Conservation (phyloP, 2,329 filamentous ascomycete genomes). For the Ascomycota sp. region DNA sequence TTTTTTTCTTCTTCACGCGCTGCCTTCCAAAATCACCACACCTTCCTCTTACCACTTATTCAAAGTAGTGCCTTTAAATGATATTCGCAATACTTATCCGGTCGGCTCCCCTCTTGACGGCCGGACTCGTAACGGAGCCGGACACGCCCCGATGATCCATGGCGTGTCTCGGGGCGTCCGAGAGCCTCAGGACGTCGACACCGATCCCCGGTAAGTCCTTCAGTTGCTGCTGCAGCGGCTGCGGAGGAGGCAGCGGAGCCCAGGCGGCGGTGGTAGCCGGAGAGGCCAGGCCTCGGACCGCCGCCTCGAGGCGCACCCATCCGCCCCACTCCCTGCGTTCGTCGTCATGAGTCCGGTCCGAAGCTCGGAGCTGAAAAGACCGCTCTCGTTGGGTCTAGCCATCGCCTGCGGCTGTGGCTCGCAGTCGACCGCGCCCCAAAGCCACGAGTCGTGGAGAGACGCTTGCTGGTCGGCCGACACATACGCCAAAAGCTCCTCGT, state of each 20-base stretch:
- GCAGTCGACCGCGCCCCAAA: constrained; percentile 49
- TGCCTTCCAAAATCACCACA: too few species aligned
- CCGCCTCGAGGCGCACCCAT: constrained; percentile 52
- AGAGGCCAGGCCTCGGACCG: constrained; percentile 12
- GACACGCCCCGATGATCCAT: constrained; percentile 8
- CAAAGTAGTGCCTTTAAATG: constrained; percentile 10
- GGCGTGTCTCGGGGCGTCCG: constrained; percentile 11
- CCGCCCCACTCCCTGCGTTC: constrained; percentile 54
- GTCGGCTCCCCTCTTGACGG: constrained; percentile 9
- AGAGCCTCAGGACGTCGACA: constrained; percentile 9
- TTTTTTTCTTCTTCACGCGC: too few species aligned
- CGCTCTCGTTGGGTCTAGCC: constrained; percentile 9
- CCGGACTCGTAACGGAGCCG: constrained; percentile 10
- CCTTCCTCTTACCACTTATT: too few species aligned
- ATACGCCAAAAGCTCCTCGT: constrained; percentile 80
- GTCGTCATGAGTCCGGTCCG: constrained; percentile 30
- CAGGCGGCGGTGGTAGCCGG: constrained; percentile 13
- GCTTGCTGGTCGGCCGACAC: constrained; percentile 74
- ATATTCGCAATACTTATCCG: constrained; percentile 16
- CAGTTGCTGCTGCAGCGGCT: constrained; percentile 11
- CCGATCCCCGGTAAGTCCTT: constrained; percentile 13
- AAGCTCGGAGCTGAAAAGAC: constrained; percentile 23
- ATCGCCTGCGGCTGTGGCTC: constrained; percentile 8
- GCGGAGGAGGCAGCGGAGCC: constrained; percentile 11
- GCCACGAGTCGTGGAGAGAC: constrained; percentile 58